These are phyloP conservation scores for Trypanosoma brucei DNA, from an alignment of 208 protist genomes.

Conservation along the genomic window DNA sequence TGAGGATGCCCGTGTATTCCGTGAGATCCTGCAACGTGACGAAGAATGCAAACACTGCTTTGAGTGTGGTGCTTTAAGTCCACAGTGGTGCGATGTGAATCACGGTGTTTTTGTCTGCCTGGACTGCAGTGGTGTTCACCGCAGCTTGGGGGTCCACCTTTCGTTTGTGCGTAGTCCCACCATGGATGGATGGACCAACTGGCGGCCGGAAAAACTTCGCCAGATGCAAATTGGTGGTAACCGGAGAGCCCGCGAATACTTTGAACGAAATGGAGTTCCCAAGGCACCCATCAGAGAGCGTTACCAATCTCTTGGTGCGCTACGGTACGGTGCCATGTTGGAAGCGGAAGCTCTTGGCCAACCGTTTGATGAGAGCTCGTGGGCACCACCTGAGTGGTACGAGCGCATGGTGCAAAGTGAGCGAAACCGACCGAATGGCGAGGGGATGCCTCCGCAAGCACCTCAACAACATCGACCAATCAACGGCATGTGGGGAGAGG, in stretches of 20 bases:
- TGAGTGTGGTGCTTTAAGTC: slow-evolving; percentile 82
- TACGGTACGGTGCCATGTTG: slow-evolving; percentile 81
- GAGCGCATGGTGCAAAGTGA: slow-evolving; percentile 27
- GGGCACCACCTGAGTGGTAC: slow-evolving; percentile 82
- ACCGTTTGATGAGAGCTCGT: slow-evolving; percentile 68
- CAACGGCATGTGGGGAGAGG: slow-evolving; percentile 36
- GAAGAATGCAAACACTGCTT: slow-evolving; percentile 83
- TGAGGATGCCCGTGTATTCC: slow-evolving; percentile 62
- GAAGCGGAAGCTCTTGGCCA: slow-evolving; percentile 67
- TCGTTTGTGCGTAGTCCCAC: slow-evolving; percentile 91
- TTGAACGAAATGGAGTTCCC: slow-evolving; percentile 67
- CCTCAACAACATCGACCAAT: slow-evolving; percentile 54
- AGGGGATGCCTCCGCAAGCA: slow-evolving; percentile 18
- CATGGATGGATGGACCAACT: slow-evolving; percentile 91
- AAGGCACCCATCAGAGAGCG: slow-evolving; percentile 53
- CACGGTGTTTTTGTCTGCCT: slow-evolving; percentile 90
- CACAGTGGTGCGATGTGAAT: slow-evolving; percentile 90
- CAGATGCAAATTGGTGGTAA: slow-evolving; percentile 90
- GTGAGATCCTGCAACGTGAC: slow-evolving; percentile 60
- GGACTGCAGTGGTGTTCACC: slow-evolving; percentile 88
- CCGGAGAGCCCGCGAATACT: slow-evolving; percentile 83
- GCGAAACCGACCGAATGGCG: not conserved
- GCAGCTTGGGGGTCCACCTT: slow-evolving; percentile 91
- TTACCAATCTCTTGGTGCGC: slow-evolving; percentile 73
- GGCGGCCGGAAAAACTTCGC: slow-evolving; percentile 84